Conservation (phyloP, 768 basidiomycete genomes). For the Mycena filopes region DNA sequence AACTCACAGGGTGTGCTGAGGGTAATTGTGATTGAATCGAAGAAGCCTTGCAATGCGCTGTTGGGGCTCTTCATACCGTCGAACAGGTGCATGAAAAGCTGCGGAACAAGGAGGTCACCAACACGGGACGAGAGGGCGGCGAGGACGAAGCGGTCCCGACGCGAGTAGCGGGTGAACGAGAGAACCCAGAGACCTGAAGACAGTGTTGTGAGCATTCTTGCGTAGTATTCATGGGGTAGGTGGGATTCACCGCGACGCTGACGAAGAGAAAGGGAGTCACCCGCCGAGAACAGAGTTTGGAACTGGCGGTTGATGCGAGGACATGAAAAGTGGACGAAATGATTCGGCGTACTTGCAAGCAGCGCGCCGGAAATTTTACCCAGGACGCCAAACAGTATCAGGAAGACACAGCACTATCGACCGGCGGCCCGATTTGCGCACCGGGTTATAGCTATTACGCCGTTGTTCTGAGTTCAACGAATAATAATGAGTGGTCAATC, state of each 20-base stretch:
- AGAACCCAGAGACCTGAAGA: constrained; percentile 60
- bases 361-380: constrained; percentile 85
- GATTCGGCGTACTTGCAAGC: constrained; percentile 62
- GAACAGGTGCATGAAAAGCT: constrained; percentile 76
- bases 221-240: no score
- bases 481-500: no score
- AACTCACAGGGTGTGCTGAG: constrained; percentile 83
- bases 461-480: constrained; percentile 72
- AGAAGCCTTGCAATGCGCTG: constrained; percentile 70
- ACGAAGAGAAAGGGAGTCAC: constrained; percentile 91
- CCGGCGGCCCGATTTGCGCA: constrained; percentile 86
- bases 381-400: constrained; percentile 82
- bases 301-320: constrained; percentile 39
- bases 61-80: constrained; percentile 65
- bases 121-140: constrained; percentile 76
- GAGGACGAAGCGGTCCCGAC: constrained; percentile 76
- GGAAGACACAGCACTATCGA: constrained; percentile 83
- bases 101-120: constrained; percentile 74
- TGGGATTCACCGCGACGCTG: constrained; percentile 56
- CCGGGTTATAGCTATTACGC: constrained; percentile 86
- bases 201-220: background rate
- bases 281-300: constrained; percentile 86
- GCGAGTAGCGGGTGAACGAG: constrained; percentile 63
- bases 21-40: constrained; percentile 83
- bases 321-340: background rate